A percentile compares a stretch with the other conserved stretches of the same genome.
Conservation (phyloP, 306 rosid species). For the Inga oerstediana region DNA sequence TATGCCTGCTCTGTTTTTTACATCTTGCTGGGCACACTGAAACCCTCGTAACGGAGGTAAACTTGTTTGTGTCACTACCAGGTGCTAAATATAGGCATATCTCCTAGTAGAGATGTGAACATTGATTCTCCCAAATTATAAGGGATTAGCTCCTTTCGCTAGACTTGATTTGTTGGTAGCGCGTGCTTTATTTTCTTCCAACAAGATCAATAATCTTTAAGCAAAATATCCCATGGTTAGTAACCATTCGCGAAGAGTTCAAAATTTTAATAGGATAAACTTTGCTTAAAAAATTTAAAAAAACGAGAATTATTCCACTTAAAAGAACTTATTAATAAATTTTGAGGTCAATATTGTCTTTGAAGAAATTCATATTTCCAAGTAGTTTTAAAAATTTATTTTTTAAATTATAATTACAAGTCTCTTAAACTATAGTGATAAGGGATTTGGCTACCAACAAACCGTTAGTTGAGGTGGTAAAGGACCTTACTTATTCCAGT, state of each 20-base stretch:
- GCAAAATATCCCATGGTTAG: neutral
- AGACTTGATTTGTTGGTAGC: no score
- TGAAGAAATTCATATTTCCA: neutral
- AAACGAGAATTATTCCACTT: neutral
- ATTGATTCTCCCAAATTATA: no score
- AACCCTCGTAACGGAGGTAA: no score
- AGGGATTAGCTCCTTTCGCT: no score
- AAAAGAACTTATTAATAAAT: neutral
- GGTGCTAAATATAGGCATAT: no score
- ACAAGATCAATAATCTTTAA: neutral
- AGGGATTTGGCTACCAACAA: no score
- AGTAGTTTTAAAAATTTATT: neutral
- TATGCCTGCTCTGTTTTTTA: neutral
- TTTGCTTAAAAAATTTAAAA: neutral
- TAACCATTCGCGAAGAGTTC: neutral
- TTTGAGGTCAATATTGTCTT: neutral
- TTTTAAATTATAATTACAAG: no score
- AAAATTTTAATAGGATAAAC: neutral
- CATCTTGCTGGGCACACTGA: no score
- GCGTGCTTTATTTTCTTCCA: neutral
- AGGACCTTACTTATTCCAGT: no score
- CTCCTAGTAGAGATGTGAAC: no score
- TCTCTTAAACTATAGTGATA: neutral
- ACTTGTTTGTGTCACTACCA: no score
- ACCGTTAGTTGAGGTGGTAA: no score